Conservation (phyloP, 2,329 filamentous ascomycete species). For the Penicillium sp. region DNA sequence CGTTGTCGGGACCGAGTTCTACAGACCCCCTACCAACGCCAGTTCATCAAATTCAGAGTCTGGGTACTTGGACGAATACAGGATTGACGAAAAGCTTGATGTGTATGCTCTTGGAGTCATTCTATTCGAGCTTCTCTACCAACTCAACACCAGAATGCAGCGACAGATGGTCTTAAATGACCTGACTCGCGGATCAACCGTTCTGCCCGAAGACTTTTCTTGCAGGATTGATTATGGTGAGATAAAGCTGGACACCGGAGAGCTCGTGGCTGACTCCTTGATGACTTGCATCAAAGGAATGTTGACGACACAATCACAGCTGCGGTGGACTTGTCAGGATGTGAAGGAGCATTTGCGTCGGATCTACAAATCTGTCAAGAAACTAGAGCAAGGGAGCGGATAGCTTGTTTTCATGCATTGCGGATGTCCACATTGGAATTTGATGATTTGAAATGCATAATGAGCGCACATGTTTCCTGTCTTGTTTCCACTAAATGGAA, state of each 20-base stretch:
- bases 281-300: conserved; percentile 43
- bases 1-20: conserved; percentile 62
- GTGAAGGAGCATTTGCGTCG: conserved; percentile 36
- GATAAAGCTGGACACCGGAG: conserved; percentile 22
- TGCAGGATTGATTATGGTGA: conserved; percentile 37
- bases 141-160: conserved; percentile 54
- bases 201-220: conserved; percentile 40
- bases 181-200: conserved; percentile 34
- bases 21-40: conserved; percentile 51
- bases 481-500: not conserved
- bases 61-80: conserved; percentile 21
- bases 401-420: not conserved
- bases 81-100: conserved; percentile 56
- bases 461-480: not conserved
- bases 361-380: conserved; percentile 25
- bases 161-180: conserved; percentile 44
- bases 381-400: not conserved
- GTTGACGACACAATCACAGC: conserved; percentile 37
- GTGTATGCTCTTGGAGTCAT: conserved; percentile 64
- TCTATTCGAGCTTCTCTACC: conserved; percentile 61
- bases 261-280: conserved; percentile 33
- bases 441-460: not conserved
- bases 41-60: conserved; percentile 7
- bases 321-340: conserved; percentile 39
- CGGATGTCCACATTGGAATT: not conserved